Evolutionary conservation across 305 asterid species (phyloP).

Genomic region (Withania somnifera): DNA sequence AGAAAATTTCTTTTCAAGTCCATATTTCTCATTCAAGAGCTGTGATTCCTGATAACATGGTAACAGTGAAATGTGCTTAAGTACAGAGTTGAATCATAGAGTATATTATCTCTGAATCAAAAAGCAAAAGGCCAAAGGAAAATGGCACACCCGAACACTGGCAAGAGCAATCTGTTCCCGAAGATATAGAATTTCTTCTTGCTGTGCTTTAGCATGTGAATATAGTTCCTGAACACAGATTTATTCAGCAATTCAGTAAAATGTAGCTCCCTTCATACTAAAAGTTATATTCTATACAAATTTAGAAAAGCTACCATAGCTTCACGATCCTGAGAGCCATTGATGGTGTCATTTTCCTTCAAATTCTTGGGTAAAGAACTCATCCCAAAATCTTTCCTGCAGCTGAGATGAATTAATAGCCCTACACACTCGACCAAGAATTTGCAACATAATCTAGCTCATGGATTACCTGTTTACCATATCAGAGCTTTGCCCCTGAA

Average conservation of each 20-base stretch:
- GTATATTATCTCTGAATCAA: not conserved
- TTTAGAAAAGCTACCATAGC: constrained; percentile 44
- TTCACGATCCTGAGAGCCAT: constrained; percentile 51
- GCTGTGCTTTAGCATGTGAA: constrained; percentile 54
- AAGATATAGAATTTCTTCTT: constrained; percentile 63
- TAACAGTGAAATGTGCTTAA: constrained; percentile 7
- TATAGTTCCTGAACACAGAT: constrained; percentile 42
- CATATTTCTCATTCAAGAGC: constrained; percentile 67
- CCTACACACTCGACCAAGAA: not conserved
- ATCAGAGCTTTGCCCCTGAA: constrained; percentile 30
- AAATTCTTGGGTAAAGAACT: constrained; percentile 33
- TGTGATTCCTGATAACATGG: constrained; percentile 59
- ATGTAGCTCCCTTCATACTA: constrained; percentile 8
- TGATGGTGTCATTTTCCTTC: constrained; percentile 41
- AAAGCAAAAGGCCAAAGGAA: constrained; percentile 3
- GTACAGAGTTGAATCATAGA: not conserved
- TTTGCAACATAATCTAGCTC: constrained; percentile 12
- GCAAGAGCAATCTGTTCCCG: constrained; percentile 79
- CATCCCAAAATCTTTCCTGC: constrained; percentile 46
- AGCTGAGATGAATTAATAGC: constrained; percentile 8
- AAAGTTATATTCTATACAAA: constrained; percentile 15
- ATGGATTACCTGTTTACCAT: constrained; percentile 38
- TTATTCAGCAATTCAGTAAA: constrained; percentile 8
- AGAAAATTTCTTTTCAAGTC: constrained; percentile 69
- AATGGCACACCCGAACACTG: constrained; percentile 57